A percentile compares a stretch with the other conserved stretches of the same genome.
Conservation (phyloP, 495 filamentous ascomycete species). For the Xylaria acuta region DNA sequence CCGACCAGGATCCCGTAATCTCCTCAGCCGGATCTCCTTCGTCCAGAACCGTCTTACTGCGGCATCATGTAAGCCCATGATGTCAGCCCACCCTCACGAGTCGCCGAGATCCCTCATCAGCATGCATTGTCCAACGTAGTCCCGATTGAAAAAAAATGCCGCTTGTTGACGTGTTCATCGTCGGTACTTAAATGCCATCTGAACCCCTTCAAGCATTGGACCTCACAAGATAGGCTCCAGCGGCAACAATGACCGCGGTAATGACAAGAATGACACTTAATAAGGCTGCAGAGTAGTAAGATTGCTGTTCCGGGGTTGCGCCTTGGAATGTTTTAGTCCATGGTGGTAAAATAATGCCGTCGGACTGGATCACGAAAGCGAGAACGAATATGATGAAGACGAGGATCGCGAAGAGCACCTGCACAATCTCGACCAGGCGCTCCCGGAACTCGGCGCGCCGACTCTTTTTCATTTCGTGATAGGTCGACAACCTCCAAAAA, state of each 20-base stretch:
- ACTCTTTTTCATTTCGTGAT: conserved; percentile 14
- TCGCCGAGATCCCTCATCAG: background rate
- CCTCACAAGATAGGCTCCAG: conserved; percentile 15
- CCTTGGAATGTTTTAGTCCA: conserved; percentile 40
- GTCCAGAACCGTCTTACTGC: background rate
- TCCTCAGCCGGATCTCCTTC: background rate
- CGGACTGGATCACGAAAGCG: conserved; percentile 33
- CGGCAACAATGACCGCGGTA: conserved; percentile 10
- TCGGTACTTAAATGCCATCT: background rate
- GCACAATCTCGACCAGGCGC: conserved; percentile 27
- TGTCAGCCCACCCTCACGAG: conserved; percentile 18
- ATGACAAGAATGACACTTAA: conserved; percentile 18
- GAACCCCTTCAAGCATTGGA: background rate
- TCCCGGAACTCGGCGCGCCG: conserved; percentile 29
- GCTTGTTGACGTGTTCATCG: background rate
- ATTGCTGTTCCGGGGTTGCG: conserved; percentile 26
- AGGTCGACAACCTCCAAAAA: background rate
- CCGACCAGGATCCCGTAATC: background rate
- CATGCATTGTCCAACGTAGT: background rate
- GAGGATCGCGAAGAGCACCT: conserved; percentile 35
- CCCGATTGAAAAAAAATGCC: background rate
- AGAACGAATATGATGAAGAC: conserved; percentile 38
- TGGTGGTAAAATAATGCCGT: conserved; percentile 29
- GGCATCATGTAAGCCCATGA: conserved; percentile 19
- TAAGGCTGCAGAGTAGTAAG: conserved; percentile 31